These are phyloP conservation scores for Fraxinus nigra DNA, from an alignment of 305 asterid genomes.

Conservation along the genomic window DNA sequence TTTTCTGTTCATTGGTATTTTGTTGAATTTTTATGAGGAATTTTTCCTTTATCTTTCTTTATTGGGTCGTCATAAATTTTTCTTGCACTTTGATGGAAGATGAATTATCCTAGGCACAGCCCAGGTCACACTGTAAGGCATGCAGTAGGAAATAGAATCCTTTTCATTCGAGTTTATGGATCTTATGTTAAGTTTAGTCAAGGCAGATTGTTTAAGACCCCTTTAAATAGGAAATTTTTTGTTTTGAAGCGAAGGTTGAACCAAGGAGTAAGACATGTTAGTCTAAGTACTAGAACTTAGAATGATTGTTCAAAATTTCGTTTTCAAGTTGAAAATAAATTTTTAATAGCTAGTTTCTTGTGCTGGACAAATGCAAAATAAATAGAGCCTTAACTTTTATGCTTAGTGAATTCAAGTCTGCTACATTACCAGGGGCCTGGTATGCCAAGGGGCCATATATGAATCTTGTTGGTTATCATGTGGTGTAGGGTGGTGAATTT, in stretches of 20 bases:
- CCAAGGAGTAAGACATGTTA: too few relatives aligned
- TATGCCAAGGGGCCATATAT: too few relatives aligned
- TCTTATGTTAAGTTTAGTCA: too few relatives aligned
- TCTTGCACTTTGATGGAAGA: conserved; percentile 2
- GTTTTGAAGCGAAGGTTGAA: too few relatives aligned
- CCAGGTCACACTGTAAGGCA: not conserved
- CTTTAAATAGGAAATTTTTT: too few relatives aligned
- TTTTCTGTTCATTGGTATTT: not conserved
- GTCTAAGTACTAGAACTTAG: too few relatives aligned
- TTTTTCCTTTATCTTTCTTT: not conserved
- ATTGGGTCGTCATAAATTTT: not conserved
- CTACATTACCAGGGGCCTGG: too few relatives aligned
- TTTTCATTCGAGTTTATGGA: not conserved
- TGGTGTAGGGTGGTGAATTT: conserved; percentile 3
- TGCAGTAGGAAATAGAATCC: not conserved
- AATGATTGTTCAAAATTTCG: too few relatives aligned
- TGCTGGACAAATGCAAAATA: too few relatives aligned
- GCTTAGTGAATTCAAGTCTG: not conserved
- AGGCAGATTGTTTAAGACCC: too few relatives aligned
- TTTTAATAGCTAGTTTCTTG: too few relatives aligned
- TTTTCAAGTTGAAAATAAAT: too few relatives aligned
- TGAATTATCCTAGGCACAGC: not conserved
- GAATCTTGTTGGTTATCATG: not conserved
- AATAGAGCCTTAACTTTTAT: not conserved
- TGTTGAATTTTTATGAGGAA: not conserved